Evolutionary conservation across 768 basidiomycete species (phyloP), one percentile per base, ranked within the genome.

Genomic region (Tylopilus vinaceipallidus): DNA sequence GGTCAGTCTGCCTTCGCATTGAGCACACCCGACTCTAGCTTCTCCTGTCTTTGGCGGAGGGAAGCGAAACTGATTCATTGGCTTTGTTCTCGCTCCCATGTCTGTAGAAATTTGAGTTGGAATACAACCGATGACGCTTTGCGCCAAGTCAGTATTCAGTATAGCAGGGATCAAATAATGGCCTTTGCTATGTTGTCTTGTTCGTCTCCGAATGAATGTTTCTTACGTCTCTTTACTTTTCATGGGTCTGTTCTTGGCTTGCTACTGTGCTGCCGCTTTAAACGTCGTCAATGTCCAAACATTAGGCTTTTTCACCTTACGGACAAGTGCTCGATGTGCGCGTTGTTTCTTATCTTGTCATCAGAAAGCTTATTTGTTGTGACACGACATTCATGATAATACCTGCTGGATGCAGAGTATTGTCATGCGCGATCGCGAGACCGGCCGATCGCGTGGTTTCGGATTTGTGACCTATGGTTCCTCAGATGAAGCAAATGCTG

Each of bases 351-450:
- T 65, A 60, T 60, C 47, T 54, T 41, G 41, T 33, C 43, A 30
- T 49, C 57, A 20, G 53, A 49, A 53, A 51, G 45, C 64, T 67
- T 52, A 63, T 65, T 32, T 32, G 45, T 19, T 40, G 40, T 50
- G 39, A 55, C 26, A 22, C 34, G 23, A 39, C 41, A 10, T 36
- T 42, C 9, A 44, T 70, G 69, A 65, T 74, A 61, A 68, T 73
- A 49, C 59, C 57, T 60, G 41, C 35, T 44, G 37, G 42, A 50
- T 68, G 72, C 57, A 97, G 92, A 89, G 88, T 61, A 93, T 95
- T 74, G 93, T 95, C 70, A 95, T 95, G 94, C 88, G 91, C 75
- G 95, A 98, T 75, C 91, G 94, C 67, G 95, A 97, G 67, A 98
- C 95, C 58, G 90, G 91, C 53, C 91, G 95, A 66, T 95, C 92